Base-by-base conservation (phyloP, 371 early-diverging fungal species). In the Caulochytrium protostelioides region DNA sequence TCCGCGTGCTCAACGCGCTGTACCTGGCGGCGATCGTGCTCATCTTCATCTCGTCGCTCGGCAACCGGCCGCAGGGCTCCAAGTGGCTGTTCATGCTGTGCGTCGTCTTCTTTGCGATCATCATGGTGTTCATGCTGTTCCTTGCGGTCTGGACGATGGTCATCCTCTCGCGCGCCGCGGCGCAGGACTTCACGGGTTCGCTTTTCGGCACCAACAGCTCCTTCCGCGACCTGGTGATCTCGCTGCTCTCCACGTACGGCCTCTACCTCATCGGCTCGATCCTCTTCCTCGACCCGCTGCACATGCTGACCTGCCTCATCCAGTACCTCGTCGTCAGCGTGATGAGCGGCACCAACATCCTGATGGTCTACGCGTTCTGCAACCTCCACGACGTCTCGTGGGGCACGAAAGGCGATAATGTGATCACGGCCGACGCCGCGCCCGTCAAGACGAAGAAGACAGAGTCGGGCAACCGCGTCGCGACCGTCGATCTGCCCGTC, bases 51-150 rank as follows among this genome's bases (percentile, higher is more conserved):
- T 66, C 75, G 30, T 76, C 86, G 23, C 65, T 90, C 59, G 91
- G 91, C 23, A 87, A 90, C 48, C 62, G 85, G 2, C 89, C 89
- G 6, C 83, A 86, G 57, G 86, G 86, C 42, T 76, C 73, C 18
- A 65, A 72, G 53, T 57, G 62, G 19, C 51, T 76, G 24, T 83
- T 72, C 49, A 57, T 65, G 7, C 27, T 59, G 13, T 56, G 59
- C 33, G 73, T 80, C 36, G 27, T 59, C 12, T 47, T 81, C 18
- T 84, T 83, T 48, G 70, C 76, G 0, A 13, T 72, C 27, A 62
- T 83, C 44, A 79, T 81, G 81, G 43, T 58, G 9, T 43, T 72
- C 26, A 76, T 84, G 68, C 55, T 77, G 7, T 78, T 74, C 38
- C 37, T 72, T 17, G 49, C 64, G 2, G 55, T 57, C 29, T 42